These are phyloP conservation scores for Solanum lycopersicoides DNA, from an alignment of 257 asterid species.

Conservation along the genomic window DNA sequence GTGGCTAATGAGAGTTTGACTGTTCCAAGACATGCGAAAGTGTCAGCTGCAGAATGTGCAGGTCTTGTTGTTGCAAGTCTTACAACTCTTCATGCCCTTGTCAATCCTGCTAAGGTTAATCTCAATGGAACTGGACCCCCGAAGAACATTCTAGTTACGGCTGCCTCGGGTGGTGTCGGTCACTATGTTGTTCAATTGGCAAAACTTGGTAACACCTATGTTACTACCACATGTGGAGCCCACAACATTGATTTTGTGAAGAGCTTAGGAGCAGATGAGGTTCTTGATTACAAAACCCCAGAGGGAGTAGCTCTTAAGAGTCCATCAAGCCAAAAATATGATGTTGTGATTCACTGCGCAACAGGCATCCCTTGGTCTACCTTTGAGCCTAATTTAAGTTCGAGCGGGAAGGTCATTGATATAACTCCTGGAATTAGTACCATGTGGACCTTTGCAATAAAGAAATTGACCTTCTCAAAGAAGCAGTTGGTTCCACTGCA, in stretches of 20 bases:
- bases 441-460: conserved; percentile 25
- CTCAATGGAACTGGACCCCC: conserved; percentile 31
- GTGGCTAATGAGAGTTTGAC: conserved; percentile 47
- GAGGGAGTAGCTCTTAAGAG: conserved; percentile 55
- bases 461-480: conserved; percentile 31
- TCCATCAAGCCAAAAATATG: conserved; percentile 55
- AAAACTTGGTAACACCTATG: conserved; percentile 52
- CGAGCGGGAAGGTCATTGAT: conserved; percentile 43
- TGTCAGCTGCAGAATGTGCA: conserved; percentile 51
- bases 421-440: conserved; percentile 34
- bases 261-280: conserved; percentile 71
- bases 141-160: conserved; percentile 53
- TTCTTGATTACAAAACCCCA: conserved; percentile 55
- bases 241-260: conserved; percentile 50
- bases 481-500: conserved; percentile 37
- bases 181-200: conserved; percentile 65
- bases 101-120: conserved; percentile 21
- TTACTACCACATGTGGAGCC: conserved; percentile 79
- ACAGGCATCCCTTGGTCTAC: conserved; percentile 38
- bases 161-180: conserved; percentile 76
- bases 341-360: conserved; percentile 56
- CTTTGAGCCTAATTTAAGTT: conserved; percentile 40
- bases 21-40: conserved; percentile 35
- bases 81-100: conserved; percentile 47
- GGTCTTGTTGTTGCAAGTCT: conserved; percentile 51